Base-by-base conservation (phyloP, 495 filamentous ascomycete species). In the Podospora comata region DNA sequence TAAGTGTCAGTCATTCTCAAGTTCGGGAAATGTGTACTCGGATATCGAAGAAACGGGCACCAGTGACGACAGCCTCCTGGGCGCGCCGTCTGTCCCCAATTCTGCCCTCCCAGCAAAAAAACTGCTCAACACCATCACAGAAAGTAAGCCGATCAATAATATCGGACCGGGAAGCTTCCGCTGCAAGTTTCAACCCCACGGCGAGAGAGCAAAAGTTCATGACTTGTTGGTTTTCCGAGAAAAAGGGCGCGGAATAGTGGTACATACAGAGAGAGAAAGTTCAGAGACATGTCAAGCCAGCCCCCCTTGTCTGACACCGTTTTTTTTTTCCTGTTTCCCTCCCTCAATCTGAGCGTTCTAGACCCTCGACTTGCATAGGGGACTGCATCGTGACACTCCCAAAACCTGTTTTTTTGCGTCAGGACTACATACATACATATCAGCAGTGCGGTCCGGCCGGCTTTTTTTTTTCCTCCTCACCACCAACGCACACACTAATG, bases 341-440 rank as follows among this genome's bases (percentile, higher is more conserved):
- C 20, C 15, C 20, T 56, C 15, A 18, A 18, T 15, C 15, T 58
- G 56, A 20, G 56, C 20, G n/a, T 58, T 58, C 23, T 58, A 59
- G 26, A 59, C 19, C 56, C 18, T 27, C 56, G 26, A 59, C 69
- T 58, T 75, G 75, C 73, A 74, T 73, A 77, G 39, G 39, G 39
- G 39, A 48, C 39, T 48, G 39, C 39, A 48, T 48, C 39, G 71
- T 74, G 54, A 72, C 70, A 75, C 70, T 32, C 57, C 26, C 66
- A 75, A 75, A 68, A 77, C 75, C 72, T 73, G 68, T 73, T 73
- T 77, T 77, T 68, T 73, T 73, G 60, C 44, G 48, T 68, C 65
- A 68, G 66, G 67, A 68, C 65, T 64, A 11, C 39, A 23, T 23
- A 23, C 23, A 2, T 48, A 48, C 39, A 13, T 48, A 64, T 63